Base-by-base conservation (phyloP, 805 yeast species). In the Ogataea chonburiensis region DNA sequence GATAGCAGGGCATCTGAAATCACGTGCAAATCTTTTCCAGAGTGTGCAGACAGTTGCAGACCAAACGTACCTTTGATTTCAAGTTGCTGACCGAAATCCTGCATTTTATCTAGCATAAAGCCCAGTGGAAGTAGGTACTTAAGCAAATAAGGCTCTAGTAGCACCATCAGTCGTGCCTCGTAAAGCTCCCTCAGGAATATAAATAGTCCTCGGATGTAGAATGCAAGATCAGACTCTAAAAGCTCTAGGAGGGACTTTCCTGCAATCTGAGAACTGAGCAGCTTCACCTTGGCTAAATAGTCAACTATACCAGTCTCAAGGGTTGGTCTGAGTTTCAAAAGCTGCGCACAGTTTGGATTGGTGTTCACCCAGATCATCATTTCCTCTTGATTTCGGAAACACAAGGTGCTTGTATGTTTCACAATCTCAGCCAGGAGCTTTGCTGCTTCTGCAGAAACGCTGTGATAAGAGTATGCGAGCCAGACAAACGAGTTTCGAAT, bases 371-470 rank as follows among this genome's bases (percentile, higher is more conserved):
- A 7, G 10, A 7, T 19, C 10, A 19, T 19, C 7, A 75, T 74
- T 3, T 56, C 60, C 2, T 56, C 60, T 17, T 67, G 66, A 35
- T 58, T 61, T 2, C 24, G 19, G 20, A 33, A 38, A 1, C 41
- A 26, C 8, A 32, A 40, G 4, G 24, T 24, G 2, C 50, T 43
- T 17, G 53, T 50, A 30, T 42, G 55, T 12, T 47, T 29, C 8
- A 58, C 17, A 28, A 49, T 31, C 31, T 53, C 70, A 8, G 76
- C 73, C 27, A 87, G 54, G 5, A 81, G 61, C 2, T 76, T 67
- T 0, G 89, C 91, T 31, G 84, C 64, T 33, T 78, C 78, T 14
- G 72, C 77, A 15, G 95, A 68, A 5, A 89, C 88, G 8, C 77
- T 75, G 38, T 79, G 81, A 53, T 84, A 84, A 5, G 84, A 81